Evolutionary conservation across 2,329 filamentous ascomycete species (phyloP).

Genomic region (Pseudodiploospora longispora): DNA sequence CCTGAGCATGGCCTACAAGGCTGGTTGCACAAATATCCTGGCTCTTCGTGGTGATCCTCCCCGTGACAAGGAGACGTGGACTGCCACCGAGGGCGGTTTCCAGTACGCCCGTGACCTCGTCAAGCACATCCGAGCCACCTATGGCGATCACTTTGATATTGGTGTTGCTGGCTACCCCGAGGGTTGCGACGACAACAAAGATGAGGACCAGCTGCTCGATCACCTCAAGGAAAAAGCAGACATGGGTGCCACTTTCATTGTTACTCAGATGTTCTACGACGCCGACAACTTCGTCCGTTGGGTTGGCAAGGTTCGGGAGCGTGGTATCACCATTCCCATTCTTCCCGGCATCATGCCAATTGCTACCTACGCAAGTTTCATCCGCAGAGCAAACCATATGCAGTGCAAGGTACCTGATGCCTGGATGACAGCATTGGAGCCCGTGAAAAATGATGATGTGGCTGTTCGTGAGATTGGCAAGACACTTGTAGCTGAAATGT

Average conservation of each 20-base stretch:
- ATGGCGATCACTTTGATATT: conserved; percentile 77
- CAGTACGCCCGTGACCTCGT: conserved; percentile 88
- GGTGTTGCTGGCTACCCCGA: conserved; percentile 96
- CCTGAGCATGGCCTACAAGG: conserved; percentile 79
- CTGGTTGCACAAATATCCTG: conserved; percentile 95
- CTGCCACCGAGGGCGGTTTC: conserved; percentile 77
- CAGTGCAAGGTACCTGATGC: conserved; percentile 72
- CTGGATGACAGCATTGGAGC: conserved; percentile 78
- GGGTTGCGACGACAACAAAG: conserved; percentile 85
- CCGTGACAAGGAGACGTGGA: conserved; percentile 89
- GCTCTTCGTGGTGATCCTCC: conserved; percentile 90
- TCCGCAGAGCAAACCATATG: conserved; percentile 85
- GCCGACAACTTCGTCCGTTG: conserved; percentile 89
- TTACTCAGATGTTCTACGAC: conserved; percentile 99
- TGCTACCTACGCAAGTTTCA: conserved; percentile 86
- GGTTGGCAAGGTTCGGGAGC: conserved; percentile 77
- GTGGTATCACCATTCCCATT: conserved; percentile 76
- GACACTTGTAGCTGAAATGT: conserved; percentile 80
- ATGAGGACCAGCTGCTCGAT: conserved; percentile 76
- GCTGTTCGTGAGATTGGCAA: conserved; percentile 87
- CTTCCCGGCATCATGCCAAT: conserved; percentile 84
- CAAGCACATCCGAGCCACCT: conserved; percentile 68
- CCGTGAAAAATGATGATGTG: conserved; percentile 93
- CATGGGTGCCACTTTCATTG: conserved; percentile 84
- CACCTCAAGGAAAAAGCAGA: conserved; percentile 98